Evolutionary conservation across 192 early-diverging fungal genomes (phyloP), one percentile per base, ranked within the genome.

Genomic region (Chytriomyces hyalinus): DNA sequence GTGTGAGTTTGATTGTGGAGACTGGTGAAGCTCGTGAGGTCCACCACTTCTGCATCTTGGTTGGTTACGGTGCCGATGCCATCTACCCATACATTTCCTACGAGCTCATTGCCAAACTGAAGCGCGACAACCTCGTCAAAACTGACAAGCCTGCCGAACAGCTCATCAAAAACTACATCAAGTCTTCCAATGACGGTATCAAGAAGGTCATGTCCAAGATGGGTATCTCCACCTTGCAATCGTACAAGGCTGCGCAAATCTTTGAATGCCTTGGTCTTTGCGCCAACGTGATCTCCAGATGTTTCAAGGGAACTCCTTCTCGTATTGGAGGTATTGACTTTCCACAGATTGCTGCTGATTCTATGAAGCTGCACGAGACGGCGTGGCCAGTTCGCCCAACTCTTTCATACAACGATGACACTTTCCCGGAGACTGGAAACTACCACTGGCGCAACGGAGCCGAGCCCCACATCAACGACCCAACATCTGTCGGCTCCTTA

Each of bases 161-260:
- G 80, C 84, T 96, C 22, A 82, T 94, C 63, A 84, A 84, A 81
- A 96, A 95, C 87, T 99, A 90, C 86, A 90, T 92, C 72, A 90
- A 93, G 80, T 95, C 94, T 2, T 85, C 91, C 44, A 94, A 96
- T 79, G 94, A 99, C 83, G 97, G 97, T 81, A 94, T 98, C 80
- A 87, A 92, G 60, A 99, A 99, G 85, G 96, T 99, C 67, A 99
- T 98, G 96, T 97, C 96, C 78, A 99, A 99, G 89, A 99, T 99
- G 97, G 97, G 97, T 71, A 97, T 99, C 70, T 97, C 96, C 10
- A 98, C 97, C 20, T 85, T 99, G 65, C 95, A 97, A 83, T 93
- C 91, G 11, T 99, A 99, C 90, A 98, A 98, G 87, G 97, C 96
- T 69, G 97, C 97, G 9, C 97, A 99, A 89, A 97, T 98, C 78